Base-by-base conservation (phyloP, 2,329 filamentous ascomycete genomes). In the Trichophyton schoenleinii region DNA sequence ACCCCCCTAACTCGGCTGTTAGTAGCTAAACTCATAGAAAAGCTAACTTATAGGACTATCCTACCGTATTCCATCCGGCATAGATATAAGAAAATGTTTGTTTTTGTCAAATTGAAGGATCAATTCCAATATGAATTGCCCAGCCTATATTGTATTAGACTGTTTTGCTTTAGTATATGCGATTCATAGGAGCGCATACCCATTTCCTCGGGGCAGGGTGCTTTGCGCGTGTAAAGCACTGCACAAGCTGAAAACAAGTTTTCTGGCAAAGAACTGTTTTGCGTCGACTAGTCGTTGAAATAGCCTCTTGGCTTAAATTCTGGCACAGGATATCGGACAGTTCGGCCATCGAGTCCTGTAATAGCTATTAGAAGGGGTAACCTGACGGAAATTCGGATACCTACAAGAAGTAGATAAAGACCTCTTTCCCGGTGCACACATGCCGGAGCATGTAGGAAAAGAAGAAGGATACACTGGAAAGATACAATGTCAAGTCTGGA, bases 61-160 rank as follows among this genome's bases (percentile, higher is more conserved):
- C 31, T 31, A 63, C 63, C 60, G 38, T 20, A 60, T 20, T 11
- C 38, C 18, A 46, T 57, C 58, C 9, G n/a, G 11, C 15, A 34
- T 53, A 44, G 53, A 46, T 9, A 57, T 22, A 38, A 63, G 38
- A 11, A 57, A 28, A 6, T 49, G 6, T 13, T 62, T 57, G 31
- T 62, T 61, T 3, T 61, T 59, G 15, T 65, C 25, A 28, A 62
- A 64, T 11, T 64, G 63, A 8, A 60, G 59, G 2, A 68, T 25
- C 20, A 68, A 36, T 59, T 70, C 69, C 15, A 66, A 57, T 3
- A 71, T 49, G 15, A 67, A 57, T 49, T 68, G 69, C 0, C 69
- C 69, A 20, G 64, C 64, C 69, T 71, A 28, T 28, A 38, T 44
- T 34, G 15, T 11, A 15, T 68, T 28, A 68, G 65, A 31, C n/a